Percentiles rank a stretch among this genome's conserved stretches.
phyloP scores from a whole-genome alignment of 768 basidiomycete species.

The Phylloporus sp. region DNA sequence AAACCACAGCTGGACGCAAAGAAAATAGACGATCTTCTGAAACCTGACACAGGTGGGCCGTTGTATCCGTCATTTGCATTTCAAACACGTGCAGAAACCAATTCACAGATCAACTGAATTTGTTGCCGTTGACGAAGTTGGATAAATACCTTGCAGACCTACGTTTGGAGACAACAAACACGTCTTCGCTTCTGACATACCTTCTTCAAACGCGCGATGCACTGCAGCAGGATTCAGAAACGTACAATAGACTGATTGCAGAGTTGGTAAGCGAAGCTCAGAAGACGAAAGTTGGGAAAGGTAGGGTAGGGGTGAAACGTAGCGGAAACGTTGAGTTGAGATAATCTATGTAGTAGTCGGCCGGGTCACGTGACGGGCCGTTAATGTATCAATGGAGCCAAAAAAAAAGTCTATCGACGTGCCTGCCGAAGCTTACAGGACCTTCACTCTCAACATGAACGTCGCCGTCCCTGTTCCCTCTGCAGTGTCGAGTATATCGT shows the following conservation, averaged over 20 bases:
- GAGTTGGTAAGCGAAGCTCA: slow-evolving; percentile 91
- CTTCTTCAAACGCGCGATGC: slow-evolving; percentile 77
- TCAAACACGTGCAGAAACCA: slow-evolving; percentile 2
- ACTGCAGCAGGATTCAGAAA: slow-evolving; percentile 82
- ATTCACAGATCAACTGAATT: slow-evolving; percentile 57
- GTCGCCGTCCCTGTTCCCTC: slow-evolving; percentile 87
- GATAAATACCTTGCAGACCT: slow-evolving; percentile 66
- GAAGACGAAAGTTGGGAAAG: slow-evolving; percentile 68
- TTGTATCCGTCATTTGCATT: not conserved
- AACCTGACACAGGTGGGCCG: slow-evolving; percentile 59
- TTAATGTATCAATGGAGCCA: slow-evolving; percentile 11
- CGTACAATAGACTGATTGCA: slow-evolving; percentile 85
- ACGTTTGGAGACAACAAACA: slow-evolving; percentile 64
- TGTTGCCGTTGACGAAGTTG: slow-evolving; percentile 64
- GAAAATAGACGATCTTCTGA: slow-evolving; percentile 62
- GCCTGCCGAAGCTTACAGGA: not conserved
- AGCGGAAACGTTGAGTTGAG: slow-evolving; percentile 43
- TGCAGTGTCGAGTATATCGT: slow-evolving; percentile 77
- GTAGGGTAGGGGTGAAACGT: slow-evolving; percentile 41
- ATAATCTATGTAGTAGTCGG: not conserved
- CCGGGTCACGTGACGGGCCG: slow-evolving; percentile 18
- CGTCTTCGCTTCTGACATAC: slow-evolving; percentile 74
- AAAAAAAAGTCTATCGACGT: slow-evolving; percentile 20
- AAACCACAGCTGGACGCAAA: slow-evolving; percentile 68
- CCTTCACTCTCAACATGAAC: slow-evolving; percentile 55